Evolutionary conservation across 306 rosid genomes (phyloP), one percentile per base, ranked within the genome.

Genomic region (Fragaria vesca): DNA sequence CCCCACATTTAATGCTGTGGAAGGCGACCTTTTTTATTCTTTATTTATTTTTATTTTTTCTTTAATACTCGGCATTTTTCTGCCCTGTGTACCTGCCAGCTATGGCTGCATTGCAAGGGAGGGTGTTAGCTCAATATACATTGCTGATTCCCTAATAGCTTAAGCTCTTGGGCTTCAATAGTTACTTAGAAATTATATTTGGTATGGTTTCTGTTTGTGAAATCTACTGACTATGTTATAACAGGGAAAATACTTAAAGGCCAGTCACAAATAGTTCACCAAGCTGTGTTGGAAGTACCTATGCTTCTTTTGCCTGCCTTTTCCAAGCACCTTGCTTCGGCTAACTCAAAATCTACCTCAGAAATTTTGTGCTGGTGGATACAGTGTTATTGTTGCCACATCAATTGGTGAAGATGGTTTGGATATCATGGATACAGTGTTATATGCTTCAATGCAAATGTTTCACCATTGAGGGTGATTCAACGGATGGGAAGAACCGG

Each of bases 401-500:
- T 95, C 97, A 73, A 92, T 95, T 81, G 98, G 98, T 5, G 96
- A 95, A 92, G 98, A 95, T 87, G 98, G 98, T 83, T 87, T 95
- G 83, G 98, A 95, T 83, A 95, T 92, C 73, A 91, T 95, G 98
- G 98, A 95, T 32, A 32, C 32, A 85, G 97, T 95, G 98, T 95
- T 81, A 87, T 95, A 85, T 91, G 92, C 83, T 95, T 95, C 85
- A 97, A 95, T 86, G 97, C 97, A 68, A 95, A 94, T 73, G 81
- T 95, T 48, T 95, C 98, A 55, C 98, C 98, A 36, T 84, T 95
- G 80, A 88, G 98, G 87, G 92, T 95, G 98, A 92, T 92, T 82
- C 98, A 95, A 80, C 91, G 98, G 76, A 92, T 95, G 98, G 98
- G 98, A 78, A 89, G 98, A 84, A 95, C 98, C 3, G 97, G 98